A percentile compares a stretch with the other conserved stretches of the same genome.
Evolutionary conservation across 129 eudicot species (phyloP).

Genomic region (Flaveria bidentis): DNA sequence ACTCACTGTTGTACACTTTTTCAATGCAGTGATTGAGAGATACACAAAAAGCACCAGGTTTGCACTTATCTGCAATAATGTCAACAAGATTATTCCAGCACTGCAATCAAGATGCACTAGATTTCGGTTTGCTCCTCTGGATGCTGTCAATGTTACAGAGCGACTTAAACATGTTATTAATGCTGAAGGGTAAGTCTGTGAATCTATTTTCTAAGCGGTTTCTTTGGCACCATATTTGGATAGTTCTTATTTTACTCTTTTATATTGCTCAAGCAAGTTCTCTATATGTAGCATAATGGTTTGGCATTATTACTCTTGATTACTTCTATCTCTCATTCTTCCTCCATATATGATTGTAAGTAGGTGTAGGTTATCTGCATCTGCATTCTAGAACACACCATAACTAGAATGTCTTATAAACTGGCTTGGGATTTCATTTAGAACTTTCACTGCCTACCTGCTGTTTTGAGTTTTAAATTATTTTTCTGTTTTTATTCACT

Average conservation of each 20-base stretch:
- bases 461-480: not conserved
- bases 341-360: not conserved
- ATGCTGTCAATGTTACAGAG: constrained; percentile 74
- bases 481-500: not conserved
- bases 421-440: not conserved
- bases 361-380: not conserved
- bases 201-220: not conserved
- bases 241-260: not conserved
- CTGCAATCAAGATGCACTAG: constrained; percentile 96
- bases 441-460: not conserved
- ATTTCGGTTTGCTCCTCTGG: constrained; percentile 95
- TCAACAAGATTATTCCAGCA: constrained; percentile 95
- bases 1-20: constrained; percentile 12
- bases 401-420: not conserved
- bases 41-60: constrained; percentile 92
- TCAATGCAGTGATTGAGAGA: constrained; percentile 80
- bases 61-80: constrained; percentile 89
- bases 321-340: not conserved
- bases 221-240: not conserved
- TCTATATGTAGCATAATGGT: not conserved
- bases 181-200: constrained; percentile 70
- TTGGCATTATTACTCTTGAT: not conserved
- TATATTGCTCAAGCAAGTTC: not conserved
- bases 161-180: constrained; percentile 84
- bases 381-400: not conserved